Base-by-base conservation (phyloP, 129 eudicot genomes). In the Centella asiatica region DNA sequence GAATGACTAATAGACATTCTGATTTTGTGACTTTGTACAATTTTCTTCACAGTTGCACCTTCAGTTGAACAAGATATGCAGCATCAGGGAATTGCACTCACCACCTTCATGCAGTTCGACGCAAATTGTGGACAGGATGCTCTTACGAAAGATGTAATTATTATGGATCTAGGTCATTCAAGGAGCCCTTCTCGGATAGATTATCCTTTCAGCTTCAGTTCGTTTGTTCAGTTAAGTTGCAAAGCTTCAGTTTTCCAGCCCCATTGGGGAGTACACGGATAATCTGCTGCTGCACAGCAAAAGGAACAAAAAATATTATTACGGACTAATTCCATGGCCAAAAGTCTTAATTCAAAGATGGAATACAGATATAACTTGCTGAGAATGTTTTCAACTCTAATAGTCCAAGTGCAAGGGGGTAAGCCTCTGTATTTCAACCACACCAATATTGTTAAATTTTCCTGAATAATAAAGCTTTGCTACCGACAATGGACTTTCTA, bases 11-110 rank as follows among this genome's bases (percentile, higher is more conserved):
- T 17, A 32, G n/a, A 49, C 55, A 49, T 64, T 64, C 22, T 64
- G 27, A 48, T 20, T 14, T 11, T 17, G 58, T 49, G 32, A 2
- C 33, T 48, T 14, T 64, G 68, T 64, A 49, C 58, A 64, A 64
- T 5, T 34, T 64, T n/a, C 25, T 18, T 39, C 17, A 22, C 46
- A 48, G 11, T 48, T 48, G 58, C 39, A 20, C 25, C 57, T 64
- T 4, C 19, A 14, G 20, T 10, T 37, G 48, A 34, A 39, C 63
- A 19, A 23, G 55, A 49, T 19, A 19, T 51, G 32, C 23, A 51
- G 12, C 26, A 18, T 57, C 64, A 59, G 44, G 20, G 22, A 24
- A 3, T 7, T 15, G 42, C 25, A 4, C 23, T 13, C 25, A 20
- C 27, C 24, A 19, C 11, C 24, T 29, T 56, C 24, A 18, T 18